Percentiles rank a stretch among this genome's conserved stretches.
Conservation (phyloP, 176 grass and related monocot species). For the Poa annua region DNA sequence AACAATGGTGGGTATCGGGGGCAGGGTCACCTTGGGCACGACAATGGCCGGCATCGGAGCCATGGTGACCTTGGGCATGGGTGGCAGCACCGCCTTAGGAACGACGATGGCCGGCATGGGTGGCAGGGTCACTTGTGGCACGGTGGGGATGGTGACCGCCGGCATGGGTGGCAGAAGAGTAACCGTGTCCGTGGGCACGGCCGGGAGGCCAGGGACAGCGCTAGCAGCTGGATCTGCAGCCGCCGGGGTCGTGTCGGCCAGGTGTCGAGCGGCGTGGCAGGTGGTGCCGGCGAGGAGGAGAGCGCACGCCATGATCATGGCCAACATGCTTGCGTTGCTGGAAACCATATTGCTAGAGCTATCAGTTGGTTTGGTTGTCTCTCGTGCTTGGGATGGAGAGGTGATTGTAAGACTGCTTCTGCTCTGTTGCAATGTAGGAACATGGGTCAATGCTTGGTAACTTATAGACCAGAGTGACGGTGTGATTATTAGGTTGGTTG, state of each 20-base stretch:
- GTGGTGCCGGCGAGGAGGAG: slow-evolving; percentile 3
- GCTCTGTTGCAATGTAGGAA: neutral
- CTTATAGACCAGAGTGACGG: neutral
- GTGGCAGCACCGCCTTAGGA: neutral
- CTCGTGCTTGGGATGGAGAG: neutral
- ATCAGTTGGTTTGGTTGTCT: too few species aligned
- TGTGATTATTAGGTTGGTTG: neutral
- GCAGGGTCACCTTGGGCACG: neutral
- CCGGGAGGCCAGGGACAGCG: neutral
- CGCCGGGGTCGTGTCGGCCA: neutral
- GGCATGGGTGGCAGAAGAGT: slow-evolving; percentile 9
- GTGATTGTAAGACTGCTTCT: neutral
- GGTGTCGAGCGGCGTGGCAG: slow-evolving; percentile 18
- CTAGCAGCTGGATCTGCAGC: neutral
- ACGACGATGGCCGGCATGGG: neutral
- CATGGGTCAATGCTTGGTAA: neutral
- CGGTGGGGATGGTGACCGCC: neutral
- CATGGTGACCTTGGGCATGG: neutral
- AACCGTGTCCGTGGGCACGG: slow-evolving; percentile 2
- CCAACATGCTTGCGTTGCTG: neutral
- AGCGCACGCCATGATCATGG: slow-evolving; percentile 16
- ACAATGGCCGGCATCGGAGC: neutral
- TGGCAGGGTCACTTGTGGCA: slow-evolving; percentile 17
- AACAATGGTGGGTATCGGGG: neutral
- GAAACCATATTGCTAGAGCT: slow-evolving; percentile 13